phyloP scores from a whole-genome alignment of 2,329 filamentous ascomycete species.

The Beauveria brongniartii region DNA sequence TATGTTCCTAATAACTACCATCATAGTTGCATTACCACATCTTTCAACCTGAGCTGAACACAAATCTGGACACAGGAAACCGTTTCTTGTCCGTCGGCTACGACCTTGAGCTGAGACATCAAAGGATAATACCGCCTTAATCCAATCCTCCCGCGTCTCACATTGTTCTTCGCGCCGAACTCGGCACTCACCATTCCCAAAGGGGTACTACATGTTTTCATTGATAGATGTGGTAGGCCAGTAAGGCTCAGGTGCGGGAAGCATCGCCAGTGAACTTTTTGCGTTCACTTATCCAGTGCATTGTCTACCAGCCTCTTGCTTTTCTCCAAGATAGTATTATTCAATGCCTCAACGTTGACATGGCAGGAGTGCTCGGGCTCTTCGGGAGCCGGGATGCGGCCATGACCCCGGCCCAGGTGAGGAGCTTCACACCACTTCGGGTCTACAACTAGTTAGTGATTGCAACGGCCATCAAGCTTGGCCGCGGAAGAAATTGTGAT shows the following conservation, averaged over 20 bases:
- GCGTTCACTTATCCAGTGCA: neutral
- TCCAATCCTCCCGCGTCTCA: neutral
- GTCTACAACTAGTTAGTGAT: neutral
- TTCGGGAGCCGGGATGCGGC: neutral
- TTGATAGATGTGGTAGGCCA: neutral
- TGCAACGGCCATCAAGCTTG: slow-evolving; percentile 3
- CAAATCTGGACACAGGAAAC: neutral
- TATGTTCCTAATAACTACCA: neutral
- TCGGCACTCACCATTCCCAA: neutral
- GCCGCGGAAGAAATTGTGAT: slow-evolving; percentile 5
- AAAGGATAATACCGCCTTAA: neutral
- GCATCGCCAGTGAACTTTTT: neutral
- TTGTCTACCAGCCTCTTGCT: neutral
- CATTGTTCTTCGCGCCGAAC: neutral
- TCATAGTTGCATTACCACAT: neutral
- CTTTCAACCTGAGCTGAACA: neutral
- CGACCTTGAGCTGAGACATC: neutral
- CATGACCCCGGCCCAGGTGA: neutral
- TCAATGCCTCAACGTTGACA: neutral
- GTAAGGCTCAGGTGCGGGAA: neutral
- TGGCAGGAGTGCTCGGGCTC: neutral
- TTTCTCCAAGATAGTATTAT: neutral
- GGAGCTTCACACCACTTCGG: slow-evolving; percentile 2
- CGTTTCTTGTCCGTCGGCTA: neutral
- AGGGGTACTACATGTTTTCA: neutral